A percentile compares a stretch with the other conserved stretches of the same genome.
Conservation (phyloP, 768 basidiomycete genomes). For the Kwoniella sp. region DNA sequence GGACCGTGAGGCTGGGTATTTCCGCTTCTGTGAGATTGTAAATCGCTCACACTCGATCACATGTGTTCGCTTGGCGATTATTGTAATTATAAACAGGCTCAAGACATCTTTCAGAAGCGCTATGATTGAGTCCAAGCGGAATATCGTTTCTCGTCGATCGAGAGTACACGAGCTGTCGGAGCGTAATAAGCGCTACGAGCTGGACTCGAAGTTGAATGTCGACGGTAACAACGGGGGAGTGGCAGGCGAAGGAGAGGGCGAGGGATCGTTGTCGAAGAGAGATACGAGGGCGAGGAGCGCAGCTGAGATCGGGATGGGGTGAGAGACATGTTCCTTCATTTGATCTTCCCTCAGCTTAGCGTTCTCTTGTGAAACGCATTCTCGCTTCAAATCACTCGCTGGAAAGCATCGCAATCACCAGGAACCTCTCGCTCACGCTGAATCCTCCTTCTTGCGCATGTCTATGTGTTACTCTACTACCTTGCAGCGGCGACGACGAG, state of each 20-base stretch:
- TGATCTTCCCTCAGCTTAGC: no score
- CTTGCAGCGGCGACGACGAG: conserved; percentile 72
- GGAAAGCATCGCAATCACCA: no score
- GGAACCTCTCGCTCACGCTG: neutral
- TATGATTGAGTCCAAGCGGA: conserved; percentile 70
- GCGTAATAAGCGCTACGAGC: conserved; percentile 2
- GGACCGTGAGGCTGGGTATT: no score
- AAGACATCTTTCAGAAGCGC: conserved; percentile 69
- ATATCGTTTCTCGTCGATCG: conserved; percentile 67
- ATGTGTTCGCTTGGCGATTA: no score
- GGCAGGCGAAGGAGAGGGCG: neutral
- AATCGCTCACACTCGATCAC: no score
- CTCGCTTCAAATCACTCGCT: no score
- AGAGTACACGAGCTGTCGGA: conserved; percentile 68
- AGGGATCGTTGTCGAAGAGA: neutral
- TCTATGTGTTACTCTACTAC: no score
- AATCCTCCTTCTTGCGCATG: neutral
- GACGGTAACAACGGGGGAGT: neutral
- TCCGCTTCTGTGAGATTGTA: no score
- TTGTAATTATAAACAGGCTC: no score
- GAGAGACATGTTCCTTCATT: conserved; percentile 59
- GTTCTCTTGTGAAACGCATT: no score
- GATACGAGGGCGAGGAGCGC: conserved; percentile 49
- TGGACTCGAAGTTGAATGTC: conserved; percentile 3
- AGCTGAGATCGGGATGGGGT: conserved; percentile 63